Percentiles rank a stretch among this genome's conserved stretches.
Conservation (phyloP, 139 green algal species). For the Chlamydomonas applanata region DNA sequence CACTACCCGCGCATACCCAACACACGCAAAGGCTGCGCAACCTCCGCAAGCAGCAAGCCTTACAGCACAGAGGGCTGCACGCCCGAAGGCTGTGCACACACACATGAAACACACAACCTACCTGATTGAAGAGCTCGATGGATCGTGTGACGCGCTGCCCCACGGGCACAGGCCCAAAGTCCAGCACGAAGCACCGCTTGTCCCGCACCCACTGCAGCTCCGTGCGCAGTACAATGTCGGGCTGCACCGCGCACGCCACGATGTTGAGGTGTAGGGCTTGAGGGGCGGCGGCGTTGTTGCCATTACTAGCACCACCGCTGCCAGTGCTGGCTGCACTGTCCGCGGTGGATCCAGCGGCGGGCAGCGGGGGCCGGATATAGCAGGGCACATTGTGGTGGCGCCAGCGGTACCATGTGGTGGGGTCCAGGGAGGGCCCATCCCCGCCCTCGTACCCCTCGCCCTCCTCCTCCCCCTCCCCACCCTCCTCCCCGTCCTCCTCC, state of each 20-base stretch:
- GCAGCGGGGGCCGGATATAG: slow-evolving; percentile 39
- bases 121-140: slow-evolving; percentile 50
- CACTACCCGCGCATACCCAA: too few species aligned
- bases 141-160: slow-evolving; percentile 42
- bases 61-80: too few species aligned
- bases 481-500: neutral
- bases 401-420: slow-evolving; percentile 40
- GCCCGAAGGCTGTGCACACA: too few species aligned
- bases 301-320: neutral
- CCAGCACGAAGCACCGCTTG: slow-evolving; percentile 40
- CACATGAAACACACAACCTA: slow-evolving; percentile 2
- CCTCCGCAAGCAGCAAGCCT: too few species aligned
- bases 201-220: slow-evolving; percentile 17
- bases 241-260: slow-evolving; percentile 46
- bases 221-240: slow-evolving; percentile 42
- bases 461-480: neutral
- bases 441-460: neutral
- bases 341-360: neutral
- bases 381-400: slow-evolving; percentile 31
- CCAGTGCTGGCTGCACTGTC: neutral
- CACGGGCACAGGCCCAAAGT: slow-evolving; percentile 62
- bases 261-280: slow-evolving; percentile 50
- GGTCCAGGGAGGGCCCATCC: neutral
- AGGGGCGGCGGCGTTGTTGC: neutral
- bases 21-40: too few species aligned